phyloP scores from a whole-genome alignment of 331 rosid species.

The Dryas integrifolia region DNA sequence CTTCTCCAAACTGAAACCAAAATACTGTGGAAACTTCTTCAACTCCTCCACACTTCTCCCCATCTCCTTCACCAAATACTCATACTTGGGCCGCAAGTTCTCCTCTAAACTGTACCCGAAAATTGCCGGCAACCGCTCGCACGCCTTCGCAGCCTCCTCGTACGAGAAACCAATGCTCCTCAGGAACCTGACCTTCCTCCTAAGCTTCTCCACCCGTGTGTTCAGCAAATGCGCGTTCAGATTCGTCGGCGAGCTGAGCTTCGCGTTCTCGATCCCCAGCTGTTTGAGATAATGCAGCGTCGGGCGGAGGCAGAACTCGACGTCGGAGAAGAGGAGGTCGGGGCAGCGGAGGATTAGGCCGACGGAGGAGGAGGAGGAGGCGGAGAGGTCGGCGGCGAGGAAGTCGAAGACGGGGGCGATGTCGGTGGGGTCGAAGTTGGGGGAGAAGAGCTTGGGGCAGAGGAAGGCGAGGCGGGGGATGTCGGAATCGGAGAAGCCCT shows the following conservation, averaged over 20 bases:
- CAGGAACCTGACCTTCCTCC: constrained; percentile 44
- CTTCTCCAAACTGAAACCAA: constrained; percentile 69
- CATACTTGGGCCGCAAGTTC: constrained; percentile 55
- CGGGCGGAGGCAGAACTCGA: constrained; percentile 62
- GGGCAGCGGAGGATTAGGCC: constrained; percentile 71
- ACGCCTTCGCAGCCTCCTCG: constrained; percentile 44
- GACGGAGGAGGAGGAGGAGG: constrained; percentile 38
- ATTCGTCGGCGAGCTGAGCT: constrained; percentile 40
- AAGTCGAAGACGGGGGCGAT: constrained; percentile 59
- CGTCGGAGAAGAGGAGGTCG: constrained; percentile 53
- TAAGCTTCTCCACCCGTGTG: constrained; percentile 62
- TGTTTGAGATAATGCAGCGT: constrained; percentile 51
- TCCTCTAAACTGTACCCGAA: constrained; percentile 66
- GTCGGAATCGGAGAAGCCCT: constrained; percentile 68
- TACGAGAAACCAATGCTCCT: constrained; percentile 46
- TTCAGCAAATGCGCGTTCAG: constrained; percentile 63
- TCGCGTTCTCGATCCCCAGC: constrained; percentile 38
- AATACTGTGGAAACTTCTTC: constrained; percentile 68
- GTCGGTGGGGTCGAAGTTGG: constrained; percentile 38
- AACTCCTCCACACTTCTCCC: constrained; percentile 62
- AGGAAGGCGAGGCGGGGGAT: constrained; percentile 51
- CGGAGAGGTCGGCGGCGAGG: constrained; percentile 41
- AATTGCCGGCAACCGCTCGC: constrained; percentile 66
- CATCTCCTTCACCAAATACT: constrained; percentile 64
- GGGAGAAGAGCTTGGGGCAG: constrained; percentile 59